A percentile compares a stretch with the other conserved stretches of the same genome.
These are phyloP conservation scores for Maudiozyma bulderi DNA, from an alignment of 805 yeast genomes.

Conservation along the genomic window DNA sequence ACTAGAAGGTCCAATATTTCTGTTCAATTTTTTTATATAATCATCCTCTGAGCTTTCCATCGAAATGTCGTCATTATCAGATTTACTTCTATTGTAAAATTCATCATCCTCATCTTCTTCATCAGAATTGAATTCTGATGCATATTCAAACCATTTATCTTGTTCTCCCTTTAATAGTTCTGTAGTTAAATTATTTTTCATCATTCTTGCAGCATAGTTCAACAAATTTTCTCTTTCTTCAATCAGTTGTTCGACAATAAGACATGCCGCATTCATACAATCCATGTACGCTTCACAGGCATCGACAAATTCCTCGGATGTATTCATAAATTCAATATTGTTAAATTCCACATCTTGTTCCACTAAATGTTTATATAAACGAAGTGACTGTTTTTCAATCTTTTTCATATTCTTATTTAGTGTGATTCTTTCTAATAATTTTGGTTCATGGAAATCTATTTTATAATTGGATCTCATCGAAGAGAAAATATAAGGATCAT, in stretches of 20 bases:
- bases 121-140: constrained; percentile 20
- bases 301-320: constrained; percentile 22
- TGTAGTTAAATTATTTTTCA: constrained; percentile 63
- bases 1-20: not conserved
- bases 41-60: not conserved
- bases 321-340: constrained; percentile 29
- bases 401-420: constrained; percentile 5
- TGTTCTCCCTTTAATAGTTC: constrained; percentile 45
- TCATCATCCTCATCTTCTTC: constrained; percentile 1
- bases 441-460: constrained; percentile 25
- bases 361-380: constrained; percentile 38
- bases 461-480: constrained; percentile 48
- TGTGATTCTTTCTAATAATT: constrained; percentile 5
- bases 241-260: constrained; percentile 46
- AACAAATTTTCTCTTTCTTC: constrained; percentile 62
- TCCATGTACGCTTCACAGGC: constrained; percentile 30
- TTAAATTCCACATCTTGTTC: constrained; percentile 37
- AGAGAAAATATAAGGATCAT: constrained; percentile 66
- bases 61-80: constrained; percentile 2
- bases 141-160: constrained; percentile 26
- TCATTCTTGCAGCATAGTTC: constrained; percentile 66
- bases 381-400: constrained; percentile 24
- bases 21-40: not conserved
- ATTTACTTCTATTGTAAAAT: not conserved
- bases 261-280: constrained; percentile 28